Conservation (phyloP, 208 protist genomes). For the Eutreptiella sp. region DNA sequence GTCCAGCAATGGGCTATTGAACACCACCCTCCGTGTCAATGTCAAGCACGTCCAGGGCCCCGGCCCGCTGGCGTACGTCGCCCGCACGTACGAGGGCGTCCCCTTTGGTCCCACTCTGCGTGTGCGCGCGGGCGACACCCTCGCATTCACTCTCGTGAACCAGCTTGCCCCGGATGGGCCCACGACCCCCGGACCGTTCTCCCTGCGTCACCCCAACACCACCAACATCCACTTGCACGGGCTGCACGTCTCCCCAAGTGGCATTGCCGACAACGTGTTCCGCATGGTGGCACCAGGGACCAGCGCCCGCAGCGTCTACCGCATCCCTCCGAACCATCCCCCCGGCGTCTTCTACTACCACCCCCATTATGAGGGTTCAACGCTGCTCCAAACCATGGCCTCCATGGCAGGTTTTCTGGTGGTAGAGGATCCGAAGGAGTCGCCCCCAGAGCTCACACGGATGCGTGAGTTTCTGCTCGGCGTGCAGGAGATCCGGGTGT, state of each 20-base stretch:
- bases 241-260: slow-evolving; percentile 1
- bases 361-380: slow-evolving; percentile 3
- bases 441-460: too few species aligned
- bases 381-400: not conserved
- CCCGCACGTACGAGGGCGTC: not conserved
- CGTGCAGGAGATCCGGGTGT: too few species aligned
- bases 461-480: too few species aligned
- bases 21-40: not conserved
- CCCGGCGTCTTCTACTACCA: slow-evolving; percentile 1
- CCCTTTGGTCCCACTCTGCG: not conserved
- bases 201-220: not conserved
- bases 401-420: not conserved
- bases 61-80: not conserved
- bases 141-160: not conserved
- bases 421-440: too few species aligned
- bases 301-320: not conserved
- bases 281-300: not conserved
- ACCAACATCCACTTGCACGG: slow-evolving; percentile 9
- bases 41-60: not conserved
- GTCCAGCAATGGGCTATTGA: too few species aligned
- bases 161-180: not conserved
- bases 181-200: too few species aligned
- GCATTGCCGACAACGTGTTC: not conserved
- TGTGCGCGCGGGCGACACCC: slow-evolving; percentile 1
- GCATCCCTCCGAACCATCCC: not conserved